Percentiles rank a stretch among this genome's conserved stretches.
phyloP scores from a whole-genome alignment of 495 filamentous ascomycete species.

The Jackrogersella multiformis region DNA sequence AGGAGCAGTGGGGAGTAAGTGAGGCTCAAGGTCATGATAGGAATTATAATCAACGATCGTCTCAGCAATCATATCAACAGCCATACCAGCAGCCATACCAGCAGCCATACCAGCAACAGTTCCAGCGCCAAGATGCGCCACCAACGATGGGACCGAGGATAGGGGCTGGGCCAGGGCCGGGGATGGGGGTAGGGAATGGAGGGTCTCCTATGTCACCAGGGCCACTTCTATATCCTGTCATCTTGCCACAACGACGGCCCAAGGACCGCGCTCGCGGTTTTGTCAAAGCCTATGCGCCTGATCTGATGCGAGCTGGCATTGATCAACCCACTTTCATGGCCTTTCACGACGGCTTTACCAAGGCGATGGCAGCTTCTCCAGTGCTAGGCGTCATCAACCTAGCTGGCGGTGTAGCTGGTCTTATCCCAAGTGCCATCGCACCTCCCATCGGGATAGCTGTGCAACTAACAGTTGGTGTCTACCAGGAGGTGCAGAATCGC shows the following conservation, averaged over 20 bases:
- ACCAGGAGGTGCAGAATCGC: conserved; percentile 56
- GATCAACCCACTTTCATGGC: conserved; percentile 51
- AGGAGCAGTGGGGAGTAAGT: background rate
- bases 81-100: background rate
- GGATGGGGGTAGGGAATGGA: background rate
- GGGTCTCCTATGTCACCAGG: background rate
- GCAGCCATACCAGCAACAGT: background rate
- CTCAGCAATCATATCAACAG: background rate
- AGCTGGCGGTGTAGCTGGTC: conserved; percentile 50
- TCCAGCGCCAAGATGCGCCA: conserved; percentile 35
- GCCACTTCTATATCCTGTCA: conserved; percentile 24
- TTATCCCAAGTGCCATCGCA: conserved; percentile 55
- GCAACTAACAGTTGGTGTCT: conserved; percentile 51
- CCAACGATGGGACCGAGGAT: background rate
- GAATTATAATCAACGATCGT: background rate
- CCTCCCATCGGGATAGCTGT: conserved; percentile 57
- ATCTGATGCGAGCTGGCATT: conserved; percentile 51
- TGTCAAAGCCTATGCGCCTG: conserved; percentile 54
- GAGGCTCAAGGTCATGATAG: background rate
- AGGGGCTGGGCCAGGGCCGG: background rate
- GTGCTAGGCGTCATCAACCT: conserved; percentile 58
- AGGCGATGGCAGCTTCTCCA: conserved; percentile 43
- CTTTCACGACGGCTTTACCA: conserved; percentile 52
- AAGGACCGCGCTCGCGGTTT: conserved; percentile 48
- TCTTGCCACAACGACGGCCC: conserved; percentile 39